Percentiles rank a stretch among this genome's conserved stretches.
Conservation (phyloP, 140 eudicot species). For the Cichorium intybus region DNA sequence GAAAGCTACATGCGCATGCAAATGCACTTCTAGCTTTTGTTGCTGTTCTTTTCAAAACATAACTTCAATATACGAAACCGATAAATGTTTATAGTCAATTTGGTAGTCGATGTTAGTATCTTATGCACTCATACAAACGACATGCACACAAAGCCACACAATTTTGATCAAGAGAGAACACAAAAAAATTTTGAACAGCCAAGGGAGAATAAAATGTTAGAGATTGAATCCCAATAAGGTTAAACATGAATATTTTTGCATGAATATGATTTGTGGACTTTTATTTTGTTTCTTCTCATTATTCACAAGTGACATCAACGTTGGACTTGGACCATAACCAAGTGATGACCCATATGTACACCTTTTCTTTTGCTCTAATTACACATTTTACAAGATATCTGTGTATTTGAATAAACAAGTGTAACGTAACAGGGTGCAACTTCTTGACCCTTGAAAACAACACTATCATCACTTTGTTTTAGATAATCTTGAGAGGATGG, state of each 20-base stretch:
- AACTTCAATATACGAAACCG: not conserved
- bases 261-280: not conserved
- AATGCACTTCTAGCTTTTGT: not conserved
- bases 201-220: conserved; percentile 10
- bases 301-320: conserved; percentile 18
- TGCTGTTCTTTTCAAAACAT: too few species aligned
- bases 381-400: conserved; percentile 24
- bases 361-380: conserved; percentile 7
- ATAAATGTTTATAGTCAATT: not conserved
- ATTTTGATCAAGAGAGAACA: conserved; percentile 19
- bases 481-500: conserved; percentile 4
- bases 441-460: conserved; percentile 20
- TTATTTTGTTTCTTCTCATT: conserved; percentile 17
- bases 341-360: conserved; percentile 14
- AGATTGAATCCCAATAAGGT: conserved; percentile 7
- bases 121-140: not conserved
- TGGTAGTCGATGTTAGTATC: not conserved
- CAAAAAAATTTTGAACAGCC: conserved; percentile 16
- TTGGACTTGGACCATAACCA: conserved; percentile 7
- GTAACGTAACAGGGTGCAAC: conserved; percentile 17
- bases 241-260: conserved; percentile 8
- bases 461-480: conserved; percentile 16
- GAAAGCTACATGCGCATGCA: not conserved
- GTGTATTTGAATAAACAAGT: conserved; percentile 7
- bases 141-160: conserved; percentile 17